Percentiles rank a stretch among this genome's conserved stretches.
Evolutionary conservation across 352 stramenopile species (phyloP).

Genomic region (Phytophthora capsici): DNA sequence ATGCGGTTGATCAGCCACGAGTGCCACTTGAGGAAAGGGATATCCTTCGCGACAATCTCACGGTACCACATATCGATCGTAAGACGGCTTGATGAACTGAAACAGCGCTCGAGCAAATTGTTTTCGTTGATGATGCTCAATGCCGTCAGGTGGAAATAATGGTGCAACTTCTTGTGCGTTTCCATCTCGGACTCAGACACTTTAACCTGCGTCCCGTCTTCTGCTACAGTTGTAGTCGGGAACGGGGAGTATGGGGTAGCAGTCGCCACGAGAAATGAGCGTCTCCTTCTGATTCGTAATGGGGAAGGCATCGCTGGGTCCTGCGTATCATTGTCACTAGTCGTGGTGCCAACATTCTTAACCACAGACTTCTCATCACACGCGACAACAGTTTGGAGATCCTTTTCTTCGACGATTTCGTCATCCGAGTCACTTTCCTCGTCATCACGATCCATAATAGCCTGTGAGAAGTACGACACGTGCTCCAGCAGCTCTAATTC

Average conservation of each 20-base stretch:
- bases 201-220: conserved; percentile 45
- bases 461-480: conserved; percentile 74
- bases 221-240: conserved; percentile 31
- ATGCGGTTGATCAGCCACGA: conserved; percentile 88
- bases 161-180: conserved; percentile 85
- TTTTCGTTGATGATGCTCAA: conserved; percentile 90
- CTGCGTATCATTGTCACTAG: not conserved
- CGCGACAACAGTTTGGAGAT: conserved; percentile 11
- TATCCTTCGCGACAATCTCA: conserved; percentile 68
- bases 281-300: conserved; percentile 31
- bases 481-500: conserved; percentile 81
- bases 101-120: conserved; percentile 78
- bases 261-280: conserved; percentile 27
- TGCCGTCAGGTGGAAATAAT: conserved; percentile 89
- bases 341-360: conserved; percentile 2
- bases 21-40: conserved; percentile 85
- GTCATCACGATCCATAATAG: conserved; percentile 68
- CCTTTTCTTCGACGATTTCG: conserved; percentile 40
- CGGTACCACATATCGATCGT: conserved; percentile 88
- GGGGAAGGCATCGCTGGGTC: conserved; percentile 19
- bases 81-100: conserved; percentile 81
- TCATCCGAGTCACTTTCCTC: conserved; percentile 78
- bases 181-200: conserved; percentile 65
- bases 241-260: conserved; percentile 47
- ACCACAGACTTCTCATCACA: conserved; percentile 8